Base-by-base conservation (phyloP, 495 filamentous ascomycete species). In the Penicillium turbatum region DNA sequence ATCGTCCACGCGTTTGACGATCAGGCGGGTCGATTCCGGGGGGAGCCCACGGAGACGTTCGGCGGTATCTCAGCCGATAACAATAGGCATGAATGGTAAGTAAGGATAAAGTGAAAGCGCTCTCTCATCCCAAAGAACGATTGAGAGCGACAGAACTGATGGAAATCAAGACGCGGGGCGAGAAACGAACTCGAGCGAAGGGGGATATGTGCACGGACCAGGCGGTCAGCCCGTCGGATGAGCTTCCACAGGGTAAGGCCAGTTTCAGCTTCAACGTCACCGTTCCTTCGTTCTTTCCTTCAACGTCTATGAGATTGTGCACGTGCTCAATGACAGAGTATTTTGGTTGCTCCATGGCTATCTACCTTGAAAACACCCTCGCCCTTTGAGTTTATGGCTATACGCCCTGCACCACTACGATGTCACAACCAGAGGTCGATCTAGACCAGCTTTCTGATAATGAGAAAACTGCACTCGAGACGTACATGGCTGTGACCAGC, bases 401-500 rank as follows among this genome's bases (percentile, higher is more conserved):
- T 49, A 37, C 41, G 60, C 43, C 59, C 48, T 49, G 41, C 45
- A 34, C 36, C 30, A 12, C 6, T 57, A 74, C 21, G 40, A 77
- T 77, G 72, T 73, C 72, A 56, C 64, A 64, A n/a, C 46, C 63
- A 40, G 73, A 74, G 54, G 55, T 70, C 39, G 88, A 96, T 64
- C 77, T 89, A 53, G 70, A 75, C 53, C 74, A 80, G 68, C 89
- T 97, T 43, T 86, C 83, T 13, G 74, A 82, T 42, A 80, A 75
- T 55, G 90, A 97, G 78, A 87, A 86, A 64, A 77, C 83, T 24
- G 86, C 87, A 43, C 80, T 98, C 31, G 85, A 92, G 51, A 92
- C 92, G 60, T 97, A 89, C 67, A 92, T 84, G 26, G 78, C 88
- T 36, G 87, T 98, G 24, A 97, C 93, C 6, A 83, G 89, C 55